These are phyloP conservation scores for Solanum gandarillasii DNA, from an alignment of 257 asterid genomes.

Conservation along the genomic window DNA sequence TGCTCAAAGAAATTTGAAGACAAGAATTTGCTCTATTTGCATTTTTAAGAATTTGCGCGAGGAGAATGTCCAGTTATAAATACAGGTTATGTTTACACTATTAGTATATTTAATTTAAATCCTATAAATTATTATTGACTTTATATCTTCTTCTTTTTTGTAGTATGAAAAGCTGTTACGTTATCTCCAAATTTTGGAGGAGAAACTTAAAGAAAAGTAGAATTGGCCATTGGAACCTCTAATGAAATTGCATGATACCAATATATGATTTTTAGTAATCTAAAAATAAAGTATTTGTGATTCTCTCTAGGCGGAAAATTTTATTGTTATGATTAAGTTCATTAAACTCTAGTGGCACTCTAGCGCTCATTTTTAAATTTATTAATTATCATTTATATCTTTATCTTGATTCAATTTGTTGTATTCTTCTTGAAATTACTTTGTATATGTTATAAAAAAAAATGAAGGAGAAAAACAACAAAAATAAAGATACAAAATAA, in stretches of 20 bases:
- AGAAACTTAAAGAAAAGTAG: background rate
- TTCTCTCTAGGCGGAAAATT: background rate
- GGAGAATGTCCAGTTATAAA: background rate
- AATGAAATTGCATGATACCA: background rate
- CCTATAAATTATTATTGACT: background rate
- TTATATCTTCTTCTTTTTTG: background rate
- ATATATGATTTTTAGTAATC: background rate
- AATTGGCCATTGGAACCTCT: background rate
- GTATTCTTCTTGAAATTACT: background rate
- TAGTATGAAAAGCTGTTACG: background rate
- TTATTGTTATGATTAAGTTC: background rate
- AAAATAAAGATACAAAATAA: too few relatives aligned
- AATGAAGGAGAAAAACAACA: background rate
- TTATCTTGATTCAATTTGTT: background rate
- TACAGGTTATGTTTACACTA: accelerated
- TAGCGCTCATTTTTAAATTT: background rate
- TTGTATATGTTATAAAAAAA: background rate
- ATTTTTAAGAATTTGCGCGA: background rate
- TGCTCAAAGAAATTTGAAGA: background rate
- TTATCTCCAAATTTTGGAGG: background rate
- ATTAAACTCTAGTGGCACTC: background rate
- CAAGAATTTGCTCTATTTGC: background rate
- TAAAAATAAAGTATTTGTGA: background rate
- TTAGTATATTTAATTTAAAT: background rate
- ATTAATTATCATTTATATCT: background rate